Conservation (phyloP, 345 rosid species). For the Salix purpurea region DNA sequence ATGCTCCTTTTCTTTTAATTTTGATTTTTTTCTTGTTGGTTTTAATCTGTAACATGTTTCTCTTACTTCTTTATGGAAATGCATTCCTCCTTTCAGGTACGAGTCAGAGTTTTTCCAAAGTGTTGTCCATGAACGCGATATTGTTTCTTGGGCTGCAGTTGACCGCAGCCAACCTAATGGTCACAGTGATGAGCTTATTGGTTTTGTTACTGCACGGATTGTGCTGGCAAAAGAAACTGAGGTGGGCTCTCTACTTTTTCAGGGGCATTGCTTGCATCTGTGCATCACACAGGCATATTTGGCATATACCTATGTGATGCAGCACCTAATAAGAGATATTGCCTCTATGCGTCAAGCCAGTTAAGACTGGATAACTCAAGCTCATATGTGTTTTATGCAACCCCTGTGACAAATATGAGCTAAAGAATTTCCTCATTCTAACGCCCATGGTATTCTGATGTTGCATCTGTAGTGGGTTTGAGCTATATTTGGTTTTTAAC, state of each 20-base stretch:
- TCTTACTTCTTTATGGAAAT: conserved; percentile 17
- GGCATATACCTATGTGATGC: conserved; percentile 4
- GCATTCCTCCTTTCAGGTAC: conserved; percentile 51
- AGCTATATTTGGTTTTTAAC: background rate
- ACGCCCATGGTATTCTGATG: background rate
- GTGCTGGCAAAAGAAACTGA: conserved; percentile 76
- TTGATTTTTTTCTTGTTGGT: background rate
- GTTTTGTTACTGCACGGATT: conserved; percentile 82
- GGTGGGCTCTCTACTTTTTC: conserved; percentile 43
- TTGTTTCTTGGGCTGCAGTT: conserved; percentile 92
- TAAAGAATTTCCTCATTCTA: background rate
- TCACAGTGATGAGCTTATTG: conserved; percentile 71
- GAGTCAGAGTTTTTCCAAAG: conserved; percentile 90
- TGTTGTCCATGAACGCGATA: conserved; percentile 72
- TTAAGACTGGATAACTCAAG: conserved; percentile 1
- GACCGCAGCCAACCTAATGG: conserved; percentile 71
- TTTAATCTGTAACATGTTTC: background rate
- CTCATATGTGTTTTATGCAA: background rate
- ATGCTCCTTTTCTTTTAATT: background rate
- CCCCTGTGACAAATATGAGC: background rate
- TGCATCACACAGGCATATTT: background rate
- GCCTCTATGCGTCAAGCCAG: background rate
- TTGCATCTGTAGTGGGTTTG: background rate
- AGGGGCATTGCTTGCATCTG: conserved; percentile 5
- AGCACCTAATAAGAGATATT: background rate